Percentiles rank a stretch among this genome's conserved stretches.
Evolutionary conservation across 2,329 filamentous ascomycete genomes (phyloP).

Genomic region (Cercospora nicotianae): DNA sequence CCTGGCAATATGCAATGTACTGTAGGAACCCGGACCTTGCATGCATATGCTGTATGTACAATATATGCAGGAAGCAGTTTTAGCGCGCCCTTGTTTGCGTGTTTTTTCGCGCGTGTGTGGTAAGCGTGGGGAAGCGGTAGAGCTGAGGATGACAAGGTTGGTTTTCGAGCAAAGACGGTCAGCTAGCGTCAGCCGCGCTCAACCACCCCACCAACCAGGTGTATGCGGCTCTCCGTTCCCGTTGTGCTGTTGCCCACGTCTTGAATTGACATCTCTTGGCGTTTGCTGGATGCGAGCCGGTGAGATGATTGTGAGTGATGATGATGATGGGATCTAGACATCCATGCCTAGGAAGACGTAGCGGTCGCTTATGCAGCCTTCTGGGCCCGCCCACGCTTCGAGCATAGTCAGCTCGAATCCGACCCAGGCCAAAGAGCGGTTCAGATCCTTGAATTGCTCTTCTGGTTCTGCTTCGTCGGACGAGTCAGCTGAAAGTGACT

Average conservation of each 20-base stretch:
- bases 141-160: neutral
- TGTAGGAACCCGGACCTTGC: constrained; percentile 14
- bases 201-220: neutral
- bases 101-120: neutral
- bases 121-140: constrained; percentile 2
- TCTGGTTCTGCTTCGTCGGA: constrained; percentile 41
- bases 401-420: constrained; percentile 83
- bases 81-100: neutral
- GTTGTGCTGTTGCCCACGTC: neutral
- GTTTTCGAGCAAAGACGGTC: neutral
- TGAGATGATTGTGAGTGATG: neutral
- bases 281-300: neutral
- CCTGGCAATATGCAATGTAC: constrained; percentile 7
- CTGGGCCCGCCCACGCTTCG: constrained; percentile 66
- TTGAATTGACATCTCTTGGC: neutral
- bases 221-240: neutral
- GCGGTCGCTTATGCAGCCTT: constrained; percentile 66
- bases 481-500: constrained; percentile 37
- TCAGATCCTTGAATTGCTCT: constrained; percentile 60
- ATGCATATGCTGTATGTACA: constrained; percentile 1
- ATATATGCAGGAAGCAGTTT: constrained; percentile 8
- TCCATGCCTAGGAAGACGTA: constrained; percentile 93
- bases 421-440: constrained; percentile 88
- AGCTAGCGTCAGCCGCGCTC: neutral
- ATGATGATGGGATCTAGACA: constrained; percentile 49